A percentile compares a stretch with the other conserved stretches of the same genome.
phyloP scores from a whole-genome alignment of 2,329 filamentous ascomycete species.

The Colletotrichum sp. region DNA sequence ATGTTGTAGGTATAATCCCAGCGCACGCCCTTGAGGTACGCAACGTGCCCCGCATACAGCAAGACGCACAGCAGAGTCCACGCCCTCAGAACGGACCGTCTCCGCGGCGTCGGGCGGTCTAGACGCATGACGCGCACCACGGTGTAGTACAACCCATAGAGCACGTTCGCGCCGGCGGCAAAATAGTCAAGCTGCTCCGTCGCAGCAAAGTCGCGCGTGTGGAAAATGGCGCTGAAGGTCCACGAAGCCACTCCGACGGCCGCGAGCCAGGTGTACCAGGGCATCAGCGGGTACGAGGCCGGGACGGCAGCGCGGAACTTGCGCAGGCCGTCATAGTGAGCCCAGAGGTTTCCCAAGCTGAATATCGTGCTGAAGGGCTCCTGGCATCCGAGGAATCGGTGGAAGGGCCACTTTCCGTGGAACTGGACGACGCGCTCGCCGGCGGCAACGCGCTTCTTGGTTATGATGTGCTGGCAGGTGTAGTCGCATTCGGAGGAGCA shows the following conservation, averaged over 20 bases:
- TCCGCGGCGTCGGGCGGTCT: conserved; percentile 58
- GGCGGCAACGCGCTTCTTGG: conserved; percentile 69
- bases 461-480: conserved; percentile 93
- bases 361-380: conserved; percentile 95
- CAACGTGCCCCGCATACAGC: conserved; percentile 79
- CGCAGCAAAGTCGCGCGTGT: conserved; percentile 81
- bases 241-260: conserved; percentile 84
- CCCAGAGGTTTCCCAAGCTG: conserved; percentile 88
- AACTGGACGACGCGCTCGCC: conserved; percentile 82
- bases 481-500: conserved; percentile 97
- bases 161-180: conserved; percentile 84
- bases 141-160: conserved; percentile 91
- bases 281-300: conserved; percentile 73
- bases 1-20: conserved; percentile 99
- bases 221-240: conserved; percentile 90
- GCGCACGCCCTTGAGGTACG: conserved; percentile 81
- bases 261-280: conserved; percentile 82
- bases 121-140: conserved; percentile 83
- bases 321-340: conserved; percentile 78
- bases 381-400: conserved; percentile 88
- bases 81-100: conserved; percentile 61
- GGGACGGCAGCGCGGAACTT: conserved; percentile 76
- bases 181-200: conserved; percentile 99
- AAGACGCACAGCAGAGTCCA: conserved; percentile 78
- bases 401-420: conserved; percentile 99